Percentiles rank a stretch among this genome's conserved stretches.
Conservation (phyloP, 2,329 filamentous ascomycete genomes). For the Cryoendolithus antarcticus region DNA sequence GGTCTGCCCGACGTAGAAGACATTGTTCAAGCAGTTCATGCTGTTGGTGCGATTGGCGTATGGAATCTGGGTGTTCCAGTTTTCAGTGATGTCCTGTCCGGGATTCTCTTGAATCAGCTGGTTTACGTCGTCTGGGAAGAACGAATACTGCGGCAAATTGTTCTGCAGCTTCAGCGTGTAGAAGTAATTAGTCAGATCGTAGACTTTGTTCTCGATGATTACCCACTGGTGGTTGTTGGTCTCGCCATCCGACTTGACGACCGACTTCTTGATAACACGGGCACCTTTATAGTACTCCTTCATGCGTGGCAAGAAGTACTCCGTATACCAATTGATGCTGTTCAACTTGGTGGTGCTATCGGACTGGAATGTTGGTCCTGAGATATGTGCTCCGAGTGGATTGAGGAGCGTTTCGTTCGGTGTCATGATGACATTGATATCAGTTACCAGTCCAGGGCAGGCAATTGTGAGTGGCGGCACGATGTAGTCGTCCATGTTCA, state of each 20-base stretch:
- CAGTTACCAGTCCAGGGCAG: conserved; percentile 62
- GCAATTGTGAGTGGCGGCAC: conserved; percentile 60
- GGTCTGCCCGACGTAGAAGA: conserved; percentile 68
- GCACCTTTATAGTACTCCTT: conserved; percentile 78
- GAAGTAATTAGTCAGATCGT: conserved; percentile 88
- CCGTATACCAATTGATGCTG: conserved; percentile 62
- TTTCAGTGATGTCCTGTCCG: conserved; percentile 62
- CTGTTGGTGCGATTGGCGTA: conserved; percentile 49
- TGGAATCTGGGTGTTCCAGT: conserved; percentile 47
- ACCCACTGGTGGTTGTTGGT: conserved; percentile 64
- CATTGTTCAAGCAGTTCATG: conserved; percentile 67
- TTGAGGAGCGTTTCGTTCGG: conserved; percentile 50
- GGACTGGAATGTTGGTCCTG: conserved; percentile 47
- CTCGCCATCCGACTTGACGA: conserved; percentile 53
- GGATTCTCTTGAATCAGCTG: conserved; percentile 61
- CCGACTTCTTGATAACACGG: conserved; percentile 55
- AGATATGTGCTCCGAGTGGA: conserved; percentile 48
- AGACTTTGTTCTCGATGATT: conserved; percentile 62
- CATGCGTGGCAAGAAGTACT: conserved; percentile 64
- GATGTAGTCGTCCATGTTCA: conserved; percentile 74
- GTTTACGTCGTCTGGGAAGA: conserved; percentile 57
- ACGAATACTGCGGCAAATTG: conserved; percentile 48
- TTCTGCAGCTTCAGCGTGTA: conserved; percentile 52
- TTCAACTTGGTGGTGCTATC: conserved; percentile 44
- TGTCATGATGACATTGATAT: conserved; percentile 45